Evolutionary conservation across 2,329 filamentous ascomycete genomes (phyloP).

Genomic region (Nakataea oryzae): DNA sequence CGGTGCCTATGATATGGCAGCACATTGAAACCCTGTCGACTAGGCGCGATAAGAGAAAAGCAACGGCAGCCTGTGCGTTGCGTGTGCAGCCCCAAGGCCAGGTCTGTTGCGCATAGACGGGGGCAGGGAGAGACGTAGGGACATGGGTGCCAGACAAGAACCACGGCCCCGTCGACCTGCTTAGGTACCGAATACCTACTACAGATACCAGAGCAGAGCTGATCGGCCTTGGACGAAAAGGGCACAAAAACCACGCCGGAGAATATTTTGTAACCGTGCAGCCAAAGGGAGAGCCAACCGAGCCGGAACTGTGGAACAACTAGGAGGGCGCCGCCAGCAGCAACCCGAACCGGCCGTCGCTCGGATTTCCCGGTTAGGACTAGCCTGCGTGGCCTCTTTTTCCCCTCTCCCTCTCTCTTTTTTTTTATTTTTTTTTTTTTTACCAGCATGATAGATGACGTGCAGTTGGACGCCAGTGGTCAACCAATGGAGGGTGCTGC

Average conservation of each 20-base stretch:
- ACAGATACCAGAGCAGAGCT: background rate
- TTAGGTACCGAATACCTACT: too few species aligned
- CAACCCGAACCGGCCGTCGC: background rate
- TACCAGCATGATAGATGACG: background rate
- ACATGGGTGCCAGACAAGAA: background rate
- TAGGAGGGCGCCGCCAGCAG: too few species aligned
- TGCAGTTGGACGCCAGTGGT: background rate
- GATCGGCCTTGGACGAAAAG: background rate
- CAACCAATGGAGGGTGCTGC: background rate
- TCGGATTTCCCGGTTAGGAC: background rate
- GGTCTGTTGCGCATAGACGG: background rate
- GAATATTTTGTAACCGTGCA: background rate
- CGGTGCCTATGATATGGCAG: too few species aligned
- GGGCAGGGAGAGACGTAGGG: background rate
- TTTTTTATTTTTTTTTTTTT: background rate
- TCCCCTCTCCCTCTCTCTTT: background rate
- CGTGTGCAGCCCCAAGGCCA: too few species aligned
- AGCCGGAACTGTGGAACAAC: too few species aligned
- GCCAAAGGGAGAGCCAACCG: background rate
- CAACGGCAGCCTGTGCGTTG: background rate
- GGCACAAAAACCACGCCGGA: background rate
- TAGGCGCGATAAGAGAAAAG: too few species aligned
- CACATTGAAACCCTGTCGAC: too few species aligned
- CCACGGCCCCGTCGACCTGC: too few species aligned
- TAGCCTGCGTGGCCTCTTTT: background rate